These are phyloP conservation scores for Aspergillus candidus DNA, from an alignment of 2,329 filamentous ascomycete genomes.

Conservation along the genomic window DNA sequence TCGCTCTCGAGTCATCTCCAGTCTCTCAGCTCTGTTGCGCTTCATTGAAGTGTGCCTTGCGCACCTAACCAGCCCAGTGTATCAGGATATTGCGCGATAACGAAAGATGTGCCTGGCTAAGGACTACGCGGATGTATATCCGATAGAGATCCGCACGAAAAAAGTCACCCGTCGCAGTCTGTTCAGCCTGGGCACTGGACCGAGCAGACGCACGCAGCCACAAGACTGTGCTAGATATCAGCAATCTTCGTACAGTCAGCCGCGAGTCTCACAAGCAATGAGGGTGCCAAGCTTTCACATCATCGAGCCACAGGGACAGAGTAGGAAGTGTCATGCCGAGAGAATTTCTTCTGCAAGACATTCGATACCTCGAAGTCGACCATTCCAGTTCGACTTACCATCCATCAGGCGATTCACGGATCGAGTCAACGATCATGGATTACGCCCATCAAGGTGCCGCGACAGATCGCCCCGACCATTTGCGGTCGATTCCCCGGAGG, in stretches of 20 bases:
- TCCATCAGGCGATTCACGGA: conserved; percentile 10
- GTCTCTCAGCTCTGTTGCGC: too few relatives aligned
- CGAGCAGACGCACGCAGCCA: conserved; percentile 10
- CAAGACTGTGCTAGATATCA: conserved; percentile 14
- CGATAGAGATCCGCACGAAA: conserved; percentile 17
- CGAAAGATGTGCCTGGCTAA: conserved; percentile 14
- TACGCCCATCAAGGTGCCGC: conserved; percentile 5
- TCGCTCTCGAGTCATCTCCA: background rate
- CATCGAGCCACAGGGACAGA: conserved; percentile 6
- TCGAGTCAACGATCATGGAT: background rate
- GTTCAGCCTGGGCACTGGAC: conserved; percentile 9
- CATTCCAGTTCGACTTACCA: conserved; percentile 10
- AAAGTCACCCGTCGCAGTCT: conserved; percentile 14
- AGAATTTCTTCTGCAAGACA: conserved; percentile 3
- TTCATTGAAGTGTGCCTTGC: too few relatives aligned
- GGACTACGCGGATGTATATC: conserved; percentile 10
- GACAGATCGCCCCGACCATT: conserved; percentile 8
- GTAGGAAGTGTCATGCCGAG: background rate
- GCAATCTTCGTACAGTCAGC: conserved; percentile 8
- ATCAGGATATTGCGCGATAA: conserved; percentile 2
- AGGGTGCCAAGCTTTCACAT: conserved; percentile 5
- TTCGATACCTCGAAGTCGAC: conserved; percentile 8
- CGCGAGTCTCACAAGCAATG: background rate
- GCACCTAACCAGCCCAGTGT: background rate
- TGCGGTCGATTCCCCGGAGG: conserved; percentile 10